These are phyloP conservation scores for Larix kaempferi DNA, from an alignment of 75 land plant species.

Conservation along the genomic window DNA sequence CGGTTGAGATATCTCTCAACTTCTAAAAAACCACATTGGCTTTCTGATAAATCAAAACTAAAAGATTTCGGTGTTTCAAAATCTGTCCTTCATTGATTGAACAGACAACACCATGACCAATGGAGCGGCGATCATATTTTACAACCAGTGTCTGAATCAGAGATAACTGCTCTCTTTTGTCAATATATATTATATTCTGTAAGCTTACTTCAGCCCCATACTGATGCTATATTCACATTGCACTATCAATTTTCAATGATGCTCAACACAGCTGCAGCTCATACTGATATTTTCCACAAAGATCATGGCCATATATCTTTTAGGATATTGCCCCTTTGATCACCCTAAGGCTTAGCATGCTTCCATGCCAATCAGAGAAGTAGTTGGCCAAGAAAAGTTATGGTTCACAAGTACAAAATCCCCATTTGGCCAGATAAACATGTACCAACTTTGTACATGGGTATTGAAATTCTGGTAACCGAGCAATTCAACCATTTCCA, in stretches of 20 bases:
- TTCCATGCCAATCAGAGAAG: too few species aligned
- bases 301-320: not conserved
- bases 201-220: not conserved
- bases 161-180: not conserved
- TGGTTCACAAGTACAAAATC: too few species aligned
- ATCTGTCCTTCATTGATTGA: not conserved
- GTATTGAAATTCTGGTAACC: too few species aligned
- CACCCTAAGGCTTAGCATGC: too few species aligned
- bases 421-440: too few species aligned
- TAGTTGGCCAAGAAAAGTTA: too few species aligned
- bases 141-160: conserved; percentile 1
- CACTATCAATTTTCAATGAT: not conserved
- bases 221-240: not conserved
- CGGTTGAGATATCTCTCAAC: not conserved
- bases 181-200: not conserved
- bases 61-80: not conserved
- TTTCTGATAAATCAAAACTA: not conserved
- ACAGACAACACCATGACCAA: not conserved
- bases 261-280: not conserved
- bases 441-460: too few species aligned
- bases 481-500: too few species aligned
- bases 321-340: not conserved
- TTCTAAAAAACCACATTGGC: not conserved
- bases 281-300: too few species aligned
- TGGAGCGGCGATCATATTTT: not conserved